phyloP scores from a whole-genome alignment of 768 basidiomycete genomes.

The Pleurotus tuber-regium region DNA sequence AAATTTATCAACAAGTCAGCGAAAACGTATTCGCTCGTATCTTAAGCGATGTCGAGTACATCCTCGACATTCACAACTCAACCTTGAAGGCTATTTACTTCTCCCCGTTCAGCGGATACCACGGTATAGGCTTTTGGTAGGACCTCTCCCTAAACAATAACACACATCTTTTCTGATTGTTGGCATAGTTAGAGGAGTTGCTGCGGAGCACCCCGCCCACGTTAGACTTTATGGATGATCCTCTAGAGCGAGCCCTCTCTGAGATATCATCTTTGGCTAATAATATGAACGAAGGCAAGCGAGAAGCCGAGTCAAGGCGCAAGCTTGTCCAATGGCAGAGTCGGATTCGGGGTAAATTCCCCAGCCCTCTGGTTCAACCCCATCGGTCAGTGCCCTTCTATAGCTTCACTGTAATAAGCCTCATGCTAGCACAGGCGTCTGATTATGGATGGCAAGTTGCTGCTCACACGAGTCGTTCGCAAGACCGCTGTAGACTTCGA shows the following conservation, averaged over 20 bases:
- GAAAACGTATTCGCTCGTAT: constrained; percentile 85
- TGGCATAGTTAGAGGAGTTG: constrained; percentile 76
- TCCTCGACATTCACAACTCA: constrained; percentile 90
- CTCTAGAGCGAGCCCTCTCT: constrained; percentile 78
- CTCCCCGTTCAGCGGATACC: constrained; percentile 97
- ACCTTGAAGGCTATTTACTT: constrained; percentile 89
- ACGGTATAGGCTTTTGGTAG: constrained; percentile 89
- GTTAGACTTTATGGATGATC: constrained; percentile 73
- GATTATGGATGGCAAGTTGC: constrained; percentile 87
- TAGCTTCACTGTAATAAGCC: constrained; percentile 12
- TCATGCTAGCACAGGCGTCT: constrained; percentile 56
- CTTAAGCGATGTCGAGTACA: constrained; percentile 87
- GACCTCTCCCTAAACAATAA: constrained; percentile 24
- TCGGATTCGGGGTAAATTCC: constrained; percentile 88
- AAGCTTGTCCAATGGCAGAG: constrained; percentile 91
- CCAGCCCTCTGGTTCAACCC: constrained; percentile 96
- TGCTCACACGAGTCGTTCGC: constrained; percentile 87
- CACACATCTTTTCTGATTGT: constrained; percentile 7
- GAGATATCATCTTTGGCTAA: constrained; percentile 89
- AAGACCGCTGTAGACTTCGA: constrained; percentile 83
- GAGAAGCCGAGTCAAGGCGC: constrained; percentile 88
- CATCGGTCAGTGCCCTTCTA: constrained; percentile 64
- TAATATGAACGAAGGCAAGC: constrained; percentile 98
- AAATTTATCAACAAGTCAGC: constrained; percentile 72
- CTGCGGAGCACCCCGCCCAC: constrained; percentile 80